A percentile compares a stretch with the other conserved stretches of the same genome.
Conservation (phyloP, 192 early-diverging fungal species). For the Coemansia sp. region DNA sequence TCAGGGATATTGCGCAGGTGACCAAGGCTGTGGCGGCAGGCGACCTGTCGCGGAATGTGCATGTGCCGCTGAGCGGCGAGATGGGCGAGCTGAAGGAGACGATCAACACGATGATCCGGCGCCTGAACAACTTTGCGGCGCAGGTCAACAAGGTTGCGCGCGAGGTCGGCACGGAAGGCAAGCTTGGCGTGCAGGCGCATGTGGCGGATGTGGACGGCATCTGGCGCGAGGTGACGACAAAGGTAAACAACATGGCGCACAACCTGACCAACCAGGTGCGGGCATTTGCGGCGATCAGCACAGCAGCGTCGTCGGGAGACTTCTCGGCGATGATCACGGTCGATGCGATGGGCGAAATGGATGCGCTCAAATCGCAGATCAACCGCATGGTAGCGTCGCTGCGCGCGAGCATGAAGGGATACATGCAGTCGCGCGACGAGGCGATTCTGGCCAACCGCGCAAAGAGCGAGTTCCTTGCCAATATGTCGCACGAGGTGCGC, state of each 20-base stretch:
- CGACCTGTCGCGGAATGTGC: conserved; percentile 55
- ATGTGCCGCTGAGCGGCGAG: conserved; percentile 56
- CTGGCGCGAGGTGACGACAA: conserved; percentile 59
- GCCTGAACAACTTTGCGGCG: conserved; percentile 52
- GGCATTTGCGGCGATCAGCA: conserved; percentile 76
- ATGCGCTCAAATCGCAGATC: conserved; percentile 78
- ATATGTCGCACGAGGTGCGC: conserved; percentile 80
- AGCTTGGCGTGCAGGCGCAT: conserved; percentile 57
- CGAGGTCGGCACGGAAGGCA: conserved; percentile 62
- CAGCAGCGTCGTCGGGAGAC: conserved; percentile 70
- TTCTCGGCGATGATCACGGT: conserved; percentile 74
- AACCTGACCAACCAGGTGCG: conserved; percentile 73
- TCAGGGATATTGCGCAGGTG: conserved; percentile 56
- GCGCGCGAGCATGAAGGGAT: conserved; percentile 74
- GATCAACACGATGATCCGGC: conserved; percentile 65
- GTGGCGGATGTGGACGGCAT: conserved; percentile 53
- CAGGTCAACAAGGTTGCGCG: conserved; percentile 58
- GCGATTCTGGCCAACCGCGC: conserved; percentile 82
- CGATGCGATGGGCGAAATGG: conserved; percentile 83
- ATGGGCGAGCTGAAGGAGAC: conserved; percentile 63
- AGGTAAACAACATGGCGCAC: conserved; percentile 62
- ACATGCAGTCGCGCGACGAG: conserved; percentile 73
- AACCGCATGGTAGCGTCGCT: conserved; percentile 82
- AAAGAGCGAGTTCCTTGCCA: conserved; percentile 74
- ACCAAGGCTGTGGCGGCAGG: conserved; percentile 61